Evolutionary conservation across 2,329 filamentous ascomycete genomes (phyloP).

Genomic region (Huntiella bhutanensis): DNA sequence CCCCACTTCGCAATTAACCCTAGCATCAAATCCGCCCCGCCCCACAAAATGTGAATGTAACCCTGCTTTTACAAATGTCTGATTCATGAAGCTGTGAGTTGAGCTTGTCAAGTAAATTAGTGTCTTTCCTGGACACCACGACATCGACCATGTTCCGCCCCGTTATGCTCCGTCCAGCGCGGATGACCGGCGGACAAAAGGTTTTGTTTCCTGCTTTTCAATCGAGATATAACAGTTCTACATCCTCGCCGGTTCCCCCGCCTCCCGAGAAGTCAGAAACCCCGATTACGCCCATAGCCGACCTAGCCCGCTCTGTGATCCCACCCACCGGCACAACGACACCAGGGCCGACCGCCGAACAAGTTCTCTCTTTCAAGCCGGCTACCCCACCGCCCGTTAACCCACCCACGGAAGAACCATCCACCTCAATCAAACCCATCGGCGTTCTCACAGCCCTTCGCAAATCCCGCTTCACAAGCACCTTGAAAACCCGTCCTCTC

Average conservation of each 20-base stretch:
- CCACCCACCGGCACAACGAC: background rate
- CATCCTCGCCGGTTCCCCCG: background rate
- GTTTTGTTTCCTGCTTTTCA: background rate
- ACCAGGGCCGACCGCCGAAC: background rate
- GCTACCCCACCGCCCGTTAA: slow-evolving; percentile 44
- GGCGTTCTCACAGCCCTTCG: background rate
- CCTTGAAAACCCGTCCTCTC: slow-evolving; percentile 56
- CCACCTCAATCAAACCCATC: background rate
- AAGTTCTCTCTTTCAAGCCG: slow-evolving; percentile 60
- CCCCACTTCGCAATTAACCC: background rate
- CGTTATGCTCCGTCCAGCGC: too few relatives aligned
- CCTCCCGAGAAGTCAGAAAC: background rate
- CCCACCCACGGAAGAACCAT: background rate
- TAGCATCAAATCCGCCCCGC: background rate
- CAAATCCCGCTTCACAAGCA: slow-evolving; percentile 37
- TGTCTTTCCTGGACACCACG: too few relatives aligned
- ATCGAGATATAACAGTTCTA: background rate
- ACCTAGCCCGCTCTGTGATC: background rate
- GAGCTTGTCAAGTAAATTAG: too few relatives aligned
- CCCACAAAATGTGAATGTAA: background rate
- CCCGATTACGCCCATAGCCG: background rate
- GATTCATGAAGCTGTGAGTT: background rate
- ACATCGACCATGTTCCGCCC: too few relatives aligned
- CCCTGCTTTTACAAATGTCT: background rate
- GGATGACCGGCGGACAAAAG: background rate